phyloP scores from a whole-genome alignment of 495 filamentous ascomycete genomes.

The Penicillium waksmanii region DNA sequence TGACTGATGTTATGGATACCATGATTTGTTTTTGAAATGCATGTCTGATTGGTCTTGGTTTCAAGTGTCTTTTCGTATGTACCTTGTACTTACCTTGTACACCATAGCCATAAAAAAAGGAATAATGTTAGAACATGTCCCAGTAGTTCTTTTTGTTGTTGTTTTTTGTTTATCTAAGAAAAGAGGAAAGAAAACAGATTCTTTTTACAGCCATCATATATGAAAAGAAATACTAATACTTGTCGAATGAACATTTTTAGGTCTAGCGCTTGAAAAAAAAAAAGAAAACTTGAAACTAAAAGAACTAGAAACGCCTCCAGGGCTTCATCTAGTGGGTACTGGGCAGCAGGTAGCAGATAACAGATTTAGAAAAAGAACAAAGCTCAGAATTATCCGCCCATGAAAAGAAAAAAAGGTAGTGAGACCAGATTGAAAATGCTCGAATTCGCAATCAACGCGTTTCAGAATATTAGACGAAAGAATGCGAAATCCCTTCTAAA shows the following conservation, averaged over 20 bases:
- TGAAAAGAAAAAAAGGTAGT: no score
- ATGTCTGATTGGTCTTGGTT: background rate
- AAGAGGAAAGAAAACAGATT: no score
- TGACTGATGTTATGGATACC: conserved; percentile 32
- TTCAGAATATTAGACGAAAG: no score
- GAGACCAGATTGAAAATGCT: no score
- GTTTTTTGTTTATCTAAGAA: no score
- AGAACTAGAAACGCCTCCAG: background rate
- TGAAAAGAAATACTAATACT: no score
- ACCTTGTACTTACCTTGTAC: no score
- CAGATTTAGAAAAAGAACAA: background rate
- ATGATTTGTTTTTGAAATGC: conserved; percentile 23
- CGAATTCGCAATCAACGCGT: no score
- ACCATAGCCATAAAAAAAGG: no score
- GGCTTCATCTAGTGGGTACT: background rate
- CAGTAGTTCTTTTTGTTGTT: no score
- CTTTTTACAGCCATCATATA: background rate
- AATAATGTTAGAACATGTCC: no score
- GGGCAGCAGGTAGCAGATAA: background rate
- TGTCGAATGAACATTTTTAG: background rate
- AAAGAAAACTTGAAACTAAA: background rate
- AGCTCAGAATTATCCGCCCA: background rate
- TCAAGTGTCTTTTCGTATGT: background rate
- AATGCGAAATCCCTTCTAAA: no score
- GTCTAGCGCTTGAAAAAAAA: background rate